A percentile compares a stretch with the other conserved stretches of the same genome.
phyloP scores from a whole-genome alignment of 352 stramenopile species.

The Pythium periplocum region DNA sequence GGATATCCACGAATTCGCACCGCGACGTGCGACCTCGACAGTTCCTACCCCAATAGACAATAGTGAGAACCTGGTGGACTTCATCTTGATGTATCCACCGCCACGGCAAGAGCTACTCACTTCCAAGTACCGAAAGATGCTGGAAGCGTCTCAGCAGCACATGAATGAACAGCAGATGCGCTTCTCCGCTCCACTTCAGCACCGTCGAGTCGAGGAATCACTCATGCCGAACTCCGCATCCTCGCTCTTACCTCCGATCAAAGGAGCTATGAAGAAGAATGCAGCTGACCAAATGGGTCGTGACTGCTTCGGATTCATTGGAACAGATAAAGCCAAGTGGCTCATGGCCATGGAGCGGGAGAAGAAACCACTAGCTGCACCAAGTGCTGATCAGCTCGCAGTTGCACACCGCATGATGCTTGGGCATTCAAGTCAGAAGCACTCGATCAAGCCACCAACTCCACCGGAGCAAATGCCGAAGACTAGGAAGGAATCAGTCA shows the following conservation, averaged over 20 bases:
- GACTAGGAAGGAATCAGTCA: slow-evolving; percentile 43
- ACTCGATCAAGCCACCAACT: slow-evolving; percentile 69
- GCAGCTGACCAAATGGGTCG: slow-evolving; percentile 33
- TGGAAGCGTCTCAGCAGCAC: slow-evolving; percentile 74
- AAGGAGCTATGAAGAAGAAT: slow-evolving; percentile 48
- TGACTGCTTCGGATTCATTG: slow-evolving; percentile 77
- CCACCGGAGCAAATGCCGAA: slow-evolving; percentile 43
- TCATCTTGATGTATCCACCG: slow-evolving; percentile 57
- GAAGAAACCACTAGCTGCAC: slow-evolving; percentile 60
- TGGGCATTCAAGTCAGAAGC: slow-evolving; percentile 77
- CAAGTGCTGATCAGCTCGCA: slow-evolving; percentile 67
- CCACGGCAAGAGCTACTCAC: slow-evolving; percentile 24
- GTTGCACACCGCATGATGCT: slow-evolving; percentile 78
- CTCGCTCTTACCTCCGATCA: slow-evolving; percentile 41
- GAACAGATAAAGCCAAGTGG: slow-evolving; percentile 72
- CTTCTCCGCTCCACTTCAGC: slow-evolving; percentile 72
- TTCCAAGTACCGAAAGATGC: slow-evolving; percentile 71
- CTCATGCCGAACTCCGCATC: slow-evolving; percentile 1
- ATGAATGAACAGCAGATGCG: slow-evolving; percentile 80
- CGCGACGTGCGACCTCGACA: background rate
- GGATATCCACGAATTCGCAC: slow-evolving; percentile 39
- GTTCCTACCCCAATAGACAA: slow-evolving; percentile 8
- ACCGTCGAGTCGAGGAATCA: slow-evolving; percentile 37
- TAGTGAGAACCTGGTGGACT: slow-evolving; percentile 64
- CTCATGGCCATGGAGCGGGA: slow-evolving; percentile 28